Conservation (phyloP, 148 eudicot genomes). For the Persicaria tinctoria region DNA sequence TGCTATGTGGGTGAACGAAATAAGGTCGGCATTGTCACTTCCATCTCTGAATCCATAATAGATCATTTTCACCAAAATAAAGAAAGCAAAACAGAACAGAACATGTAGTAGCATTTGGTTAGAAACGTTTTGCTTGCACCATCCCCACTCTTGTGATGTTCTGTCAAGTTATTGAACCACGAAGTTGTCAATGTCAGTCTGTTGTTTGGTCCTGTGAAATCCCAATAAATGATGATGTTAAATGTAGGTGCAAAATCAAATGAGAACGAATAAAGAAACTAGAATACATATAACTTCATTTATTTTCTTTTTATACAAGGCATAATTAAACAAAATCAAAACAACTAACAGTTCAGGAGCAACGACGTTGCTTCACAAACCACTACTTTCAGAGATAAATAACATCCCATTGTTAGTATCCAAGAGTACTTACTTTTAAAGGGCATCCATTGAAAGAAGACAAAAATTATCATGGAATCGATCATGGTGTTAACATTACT, state of each 20-base stretch:
- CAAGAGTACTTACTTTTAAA: no score
- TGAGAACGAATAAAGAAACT: not conserved
- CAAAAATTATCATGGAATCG: not conserved
- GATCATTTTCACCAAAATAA: not conserved
- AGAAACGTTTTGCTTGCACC: constrained; percentile 98
- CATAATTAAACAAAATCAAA: not conserved
- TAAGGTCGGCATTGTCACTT: not conserved
- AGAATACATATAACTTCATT: not conserved
- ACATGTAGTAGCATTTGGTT: not conserved
- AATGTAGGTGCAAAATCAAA: not conserved
- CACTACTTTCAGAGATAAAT: no score
- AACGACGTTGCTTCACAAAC: no score
- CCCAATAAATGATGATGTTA: constrained; percentile 5
- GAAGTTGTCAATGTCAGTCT: constrained; percentile 75
- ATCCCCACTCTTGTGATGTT: constrained; percentile 95
- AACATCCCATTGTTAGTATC: no score
- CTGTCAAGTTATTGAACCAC: constrained; percentile 97
- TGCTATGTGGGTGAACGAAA: constrained; percentile 20
- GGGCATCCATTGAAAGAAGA: not conserved
- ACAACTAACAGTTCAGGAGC: no score
- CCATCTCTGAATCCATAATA: not conserved
- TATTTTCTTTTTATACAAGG: not conserved
- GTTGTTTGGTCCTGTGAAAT: constrained; percentile 74
- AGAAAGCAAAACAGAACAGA: not conserved
- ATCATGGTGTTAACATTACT: constrained; percentile 61